Base-by-base conservation (phyloP, 306 rosid species). In the Vicia villosa region DNA sequence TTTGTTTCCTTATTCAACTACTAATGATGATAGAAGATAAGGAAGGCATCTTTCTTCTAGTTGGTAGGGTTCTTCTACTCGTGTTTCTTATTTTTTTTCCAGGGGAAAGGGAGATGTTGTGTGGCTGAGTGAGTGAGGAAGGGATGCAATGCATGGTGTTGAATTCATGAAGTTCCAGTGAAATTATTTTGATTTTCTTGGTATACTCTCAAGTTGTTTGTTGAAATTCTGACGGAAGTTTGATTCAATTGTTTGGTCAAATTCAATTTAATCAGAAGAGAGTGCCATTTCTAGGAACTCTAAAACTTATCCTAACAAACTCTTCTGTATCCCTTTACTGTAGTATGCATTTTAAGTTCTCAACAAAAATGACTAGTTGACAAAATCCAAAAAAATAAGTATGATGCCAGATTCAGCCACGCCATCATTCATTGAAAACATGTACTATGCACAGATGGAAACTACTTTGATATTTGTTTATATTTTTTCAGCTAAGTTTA, bases 191-290 rank as follows among this genome's bases (percentile, higher is more conserved):
- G 60, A 40, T 34, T 69, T 15, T 7, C 51, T 34, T 68, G 63
- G 51, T 12, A 52, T 16, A 37, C 59, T 49, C 34, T 34, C 38
- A 52, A 68, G 62, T 34, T 40, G 36, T 63, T 40, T 56, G 78
- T 65, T 65, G 59, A 74, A 65, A 32, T 66, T 55, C 61, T 20
- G 38, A 34, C 46, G 73, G 22, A 45, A 3, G 43, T 15, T 66
- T 56, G 58, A 55, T 65, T 42, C 22, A 74, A n/a, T 20, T 74
- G 42, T 66, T 63, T 63, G 58, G 58, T 13, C 45, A 57, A n/a
- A 47, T 56, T 59, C 54, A 59, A 67, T 58, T 70, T 57, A 36
- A 46, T 49, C 55, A 22, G 43, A 63, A 74, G 13, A 22, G 34
- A 32, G 17, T 34, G 26, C 20, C 56, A 49, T 46, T 46, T 42